Evolutionary conservation across 768 basidiomycete species (phyloP), one percentile per base, ranked within the genome.

Genomic region (Lactarius evosmus): DNA sequence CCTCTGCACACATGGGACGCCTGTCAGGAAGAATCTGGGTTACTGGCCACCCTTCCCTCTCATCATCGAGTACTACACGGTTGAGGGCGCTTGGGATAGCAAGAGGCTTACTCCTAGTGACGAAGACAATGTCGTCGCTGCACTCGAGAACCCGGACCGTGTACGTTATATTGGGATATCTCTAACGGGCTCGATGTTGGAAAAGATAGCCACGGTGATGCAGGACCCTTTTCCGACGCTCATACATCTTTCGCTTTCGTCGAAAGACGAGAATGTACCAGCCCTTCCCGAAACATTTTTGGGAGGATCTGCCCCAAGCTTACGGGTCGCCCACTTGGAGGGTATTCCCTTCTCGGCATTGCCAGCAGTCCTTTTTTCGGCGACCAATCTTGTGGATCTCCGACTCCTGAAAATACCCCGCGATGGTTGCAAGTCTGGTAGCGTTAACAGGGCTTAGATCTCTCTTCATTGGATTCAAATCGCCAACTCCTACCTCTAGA

Each of bases 271-370:
- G 7, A 25, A 5, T 7, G 11, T 29, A 17, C 41, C 25, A 16
- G 30, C 6, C 53, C 41, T 61, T 46, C 52, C 60, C 16, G 32
- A 29, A 29, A 8, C 38, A 4, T 61, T 61, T 40, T 17, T 60
- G 17, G 53, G 40, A 0, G 22, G 41, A 22, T 34, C 11, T 27
- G 33, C 53, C 5, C 60, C 53, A 12, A 16, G 17, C 46, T 53
- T 61, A 22, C 32, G 14, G 32, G 19, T 17, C 11, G 11, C 27
- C 40, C 22, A 27, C 8, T 29, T 61, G 36, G 17, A 12, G 0
- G 30, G 60, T 16, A 36, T 61, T 55, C 33, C 41, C n/a, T 46
- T 61, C 29, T 53, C 60, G 2, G 11, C 32, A 9, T 14, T 61
- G 1, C 53, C 53, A 7, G 27, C 3, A 1, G n/a, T 55, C 7